Conservation (phyloP, 179 eudicot genomes). For the Carnegiea gigantea region DNA sequence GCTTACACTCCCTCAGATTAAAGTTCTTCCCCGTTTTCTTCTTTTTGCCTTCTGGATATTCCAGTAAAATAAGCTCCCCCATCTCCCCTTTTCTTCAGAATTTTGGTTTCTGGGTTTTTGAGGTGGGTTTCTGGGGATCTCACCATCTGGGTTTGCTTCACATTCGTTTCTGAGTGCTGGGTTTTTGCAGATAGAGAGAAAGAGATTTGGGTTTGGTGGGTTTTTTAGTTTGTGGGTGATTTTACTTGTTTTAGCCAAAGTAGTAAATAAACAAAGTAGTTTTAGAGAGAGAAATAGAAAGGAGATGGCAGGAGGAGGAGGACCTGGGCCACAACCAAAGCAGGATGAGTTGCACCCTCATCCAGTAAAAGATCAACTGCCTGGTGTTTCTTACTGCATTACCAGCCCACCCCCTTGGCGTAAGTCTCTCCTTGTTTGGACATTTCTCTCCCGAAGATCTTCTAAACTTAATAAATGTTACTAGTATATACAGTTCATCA, state of each 20-base stretch:
- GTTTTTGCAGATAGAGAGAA: not conserved
- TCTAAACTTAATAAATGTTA: not conserved
- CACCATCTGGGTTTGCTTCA: not conserved
- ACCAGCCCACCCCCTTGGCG: conserved; percentile 99
- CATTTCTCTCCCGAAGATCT: not conserved
- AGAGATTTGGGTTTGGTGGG: conserved; percentile 1
- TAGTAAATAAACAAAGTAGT: not conserved
- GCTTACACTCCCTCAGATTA: not conserved
- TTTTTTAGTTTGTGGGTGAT: not conserved
- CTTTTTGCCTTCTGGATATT: not conserved
- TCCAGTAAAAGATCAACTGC: conserved; percentile 89
- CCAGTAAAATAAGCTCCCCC: not conserved
- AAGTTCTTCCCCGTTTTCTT: conserved; percentile 17
- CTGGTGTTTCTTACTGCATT: conserved; percentile 80
- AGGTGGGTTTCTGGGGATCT: not conserved
- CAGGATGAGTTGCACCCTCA: conserved; percentile 80
- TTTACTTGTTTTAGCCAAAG: not conserved
- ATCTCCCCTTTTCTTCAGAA: not conserved
- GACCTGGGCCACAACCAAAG: conserved; percentile 68
- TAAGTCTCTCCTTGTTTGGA: conserved; percentile 33
- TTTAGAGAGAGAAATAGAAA: conserved; percentile 9
- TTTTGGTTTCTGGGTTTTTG: not conserved
- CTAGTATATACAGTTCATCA: not conserved
- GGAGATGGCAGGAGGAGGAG: conserved; percentile 33
- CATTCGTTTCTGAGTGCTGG: not conserved